A percentile compares a stretch with the other conserved stretches of the same genome.
phyloP scores from a whole-genome alignment of 352 stramenopile genomes.

The Globisporangium sylvaticum region DNA sequence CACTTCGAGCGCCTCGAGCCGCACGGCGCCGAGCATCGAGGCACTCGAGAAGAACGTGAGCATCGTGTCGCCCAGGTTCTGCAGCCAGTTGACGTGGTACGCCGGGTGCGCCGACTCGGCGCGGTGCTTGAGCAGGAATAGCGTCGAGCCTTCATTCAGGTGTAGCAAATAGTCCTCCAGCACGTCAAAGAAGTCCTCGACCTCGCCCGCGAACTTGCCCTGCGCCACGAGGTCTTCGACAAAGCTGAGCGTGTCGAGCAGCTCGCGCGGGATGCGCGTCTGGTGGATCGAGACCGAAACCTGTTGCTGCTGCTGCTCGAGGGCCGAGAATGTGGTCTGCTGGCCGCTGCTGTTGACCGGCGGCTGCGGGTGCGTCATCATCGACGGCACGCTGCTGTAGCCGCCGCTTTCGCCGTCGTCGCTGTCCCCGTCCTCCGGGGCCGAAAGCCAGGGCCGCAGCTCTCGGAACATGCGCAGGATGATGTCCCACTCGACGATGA shows the following conservation, averaged over 20 bases:
- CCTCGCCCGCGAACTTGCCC: constrained; percentile 57
- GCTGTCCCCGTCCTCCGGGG: constrained; percentile 34
- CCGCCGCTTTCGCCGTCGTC: constrained; percentile 12
- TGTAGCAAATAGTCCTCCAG: constrained; percentile 69
- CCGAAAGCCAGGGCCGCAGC: constrained; percentile 67
- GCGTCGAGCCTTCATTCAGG: constrained; percentile 49
- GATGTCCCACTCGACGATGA: constrained; percentile 84
- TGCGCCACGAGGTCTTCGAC: constrained; percentile 70
- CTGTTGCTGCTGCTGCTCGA: constrained; percentile 22
- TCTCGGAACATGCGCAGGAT: constrained; percentile 73
- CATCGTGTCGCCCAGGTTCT: constrained; percentile 49
- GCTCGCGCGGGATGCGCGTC: constrained; percentile 68
- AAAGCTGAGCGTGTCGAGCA: constrained; percentile 71
- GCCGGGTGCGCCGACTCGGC: constrained; percentile 64
- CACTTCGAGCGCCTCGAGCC: constrained; percentile 64
- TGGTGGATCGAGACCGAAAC: constrained; percentile 57
- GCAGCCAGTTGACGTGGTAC: constrained; percentile 63
- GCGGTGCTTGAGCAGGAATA: constrained; percentile 58
- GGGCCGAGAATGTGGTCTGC: background rate
- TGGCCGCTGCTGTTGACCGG: constrained; percentile 7
- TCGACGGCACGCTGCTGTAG: constrained; percentile 18
- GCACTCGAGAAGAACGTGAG: constrained; percentile 61
- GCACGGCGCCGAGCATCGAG: constrained; percentile 38
- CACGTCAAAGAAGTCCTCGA: constrained; percentile 71
- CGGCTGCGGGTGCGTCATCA: constrained; percentile 19